These are phyloP conservation scores for Colletotrichum musicola DNA, from an alignment of 2,329 filamentous ascomycete species.

Conservation along the genomic window DNA sequence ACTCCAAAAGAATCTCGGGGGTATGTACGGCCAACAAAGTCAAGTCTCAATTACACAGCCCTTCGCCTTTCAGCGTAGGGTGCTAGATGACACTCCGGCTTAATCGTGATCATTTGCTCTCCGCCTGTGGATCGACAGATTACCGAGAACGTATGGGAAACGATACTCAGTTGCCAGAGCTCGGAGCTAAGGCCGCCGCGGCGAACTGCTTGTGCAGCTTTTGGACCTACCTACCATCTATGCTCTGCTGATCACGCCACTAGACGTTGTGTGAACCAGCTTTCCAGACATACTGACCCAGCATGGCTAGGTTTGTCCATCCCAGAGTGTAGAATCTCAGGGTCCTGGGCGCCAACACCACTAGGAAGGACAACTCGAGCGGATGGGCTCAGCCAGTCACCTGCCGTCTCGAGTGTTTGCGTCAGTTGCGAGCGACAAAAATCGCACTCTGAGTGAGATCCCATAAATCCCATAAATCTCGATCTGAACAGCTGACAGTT, in stretches of 20 bases:
- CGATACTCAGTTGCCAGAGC: slow-evolving; percentile 73
- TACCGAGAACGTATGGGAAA: slow-evolving; percentile 84
- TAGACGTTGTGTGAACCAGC: neutral
- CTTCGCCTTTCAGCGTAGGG: slow-evolving; percentile 79
- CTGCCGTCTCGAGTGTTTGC: too few relatives aligned
- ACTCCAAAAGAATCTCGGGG: neutral
- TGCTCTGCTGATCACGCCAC: neutral
- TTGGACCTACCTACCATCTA: neutral
- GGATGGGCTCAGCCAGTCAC: too few relatives aligned
- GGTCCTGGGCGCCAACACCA: too few relatives aligned
- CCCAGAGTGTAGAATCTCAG: too few relatives aligned
- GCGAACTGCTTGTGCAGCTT: slow-evolving; percentile 49
- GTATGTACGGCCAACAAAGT: slow-evolving; percentile 91
- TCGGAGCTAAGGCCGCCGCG: slow-evolving; percentile 66
- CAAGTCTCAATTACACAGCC: slow-evolving; percentile 93
- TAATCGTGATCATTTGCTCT: slow-evolving; percentile 94
- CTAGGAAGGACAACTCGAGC: too few relatives aligned
- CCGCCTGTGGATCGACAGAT: slow-evolving; percentile 79
- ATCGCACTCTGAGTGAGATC: neutral
- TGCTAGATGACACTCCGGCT: slow-evolving; percentile 97
- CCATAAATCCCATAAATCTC: neutral
- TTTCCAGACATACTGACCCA: too few relatives aligned
- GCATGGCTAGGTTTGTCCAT: neutral
- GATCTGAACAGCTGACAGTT: neutral
- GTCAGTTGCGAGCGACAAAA: too few relatives aligned